Evolutionary conservation across 1,284 basidiomycete species (phyloP).

Genomic region (Puccinia polysora): DNA sequence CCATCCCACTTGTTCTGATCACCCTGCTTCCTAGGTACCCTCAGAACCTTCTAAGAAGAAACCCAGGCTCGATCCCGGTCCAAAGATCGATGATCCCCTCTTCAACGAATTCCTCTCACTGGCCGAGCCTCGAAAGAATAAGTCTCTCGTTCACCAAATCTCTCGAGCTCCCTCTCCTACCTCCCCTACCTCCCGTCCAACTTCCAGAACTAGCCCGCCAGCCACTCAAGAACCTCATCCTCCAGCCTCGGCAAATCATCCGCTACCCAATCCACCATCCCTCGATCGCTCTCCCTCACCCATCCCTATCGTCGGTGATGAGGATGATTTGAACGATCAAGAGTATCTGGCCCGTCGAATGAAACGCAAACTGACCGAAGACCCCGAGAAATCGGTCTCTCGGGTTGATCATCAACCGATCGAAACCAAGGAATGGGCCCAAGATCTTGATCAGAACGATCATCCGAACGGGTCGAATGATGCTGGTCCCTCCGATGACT

Average conservation of each 20-base stretch:
- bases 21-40: no score
- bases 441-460: conserved; percentile 45
- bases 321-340: conserved; percentile 50
- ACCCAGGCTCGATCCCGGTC: neutral
- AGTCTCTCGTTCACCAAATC: conserved; percentile 30
- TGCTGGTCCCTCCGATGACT: neutral
- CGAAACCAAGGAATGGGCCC: conserved; percentile 50
- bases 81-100: conserved; percentile 7
- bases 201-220: neutral
- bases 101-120: conserved; percentile 29
- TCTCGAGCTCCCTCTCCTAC: conserved; percentile 11
- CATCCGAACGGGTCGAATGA: conserved; percentile 46
- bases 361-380: conserved; percentile 52
- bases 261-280: neutral
- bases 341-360: conserved; percentile 54
- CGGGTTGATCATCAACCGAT: conserved; percentile 21
- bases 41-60: conserved; percentile 20
- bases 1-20: no score
- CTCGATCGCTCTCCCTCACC: neutral
- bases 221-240: neutral
- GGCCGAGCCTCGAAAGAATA: conserved; percentile 18
- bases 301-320: conserved; percentile 41
- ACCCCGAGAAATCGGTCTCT: neutral
- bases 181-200: neutral
- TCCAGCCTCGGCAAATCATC: neutral